A percentile compares a stretch with the other conserved stretches of the same genome.
Evolutionary conservation across 2,329 filamentous ascomycete species (phyloP).

Genomic region (Fusarium subglutinans): DNA sequence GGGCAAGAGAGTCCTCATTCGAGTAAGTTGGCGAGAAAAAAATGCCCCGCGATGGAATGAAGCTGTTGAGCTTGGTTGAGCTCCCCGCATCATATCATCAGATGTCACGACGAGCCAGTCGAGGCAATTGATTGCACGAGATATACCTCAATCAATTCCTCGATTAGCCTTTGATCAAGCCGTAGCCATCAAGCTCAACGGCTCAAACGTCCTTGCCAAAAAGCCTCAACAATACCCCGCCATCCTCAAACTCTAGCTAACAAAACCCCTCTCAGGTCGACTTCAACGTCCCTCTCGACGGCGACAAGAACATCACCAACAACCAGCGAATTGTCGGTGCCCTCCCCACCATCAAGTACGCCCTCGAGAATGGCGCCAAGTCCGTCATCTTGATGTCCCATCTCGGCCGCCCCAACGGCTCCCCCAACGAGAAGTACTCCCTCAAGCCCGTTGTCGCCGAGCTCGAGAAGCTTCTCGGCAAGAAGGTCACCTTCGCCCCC

Average conservation of each 20-base stretch:
- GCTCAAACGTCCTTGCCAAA: background rate
- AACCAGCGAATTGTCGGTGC: slow-evolving; percentile 98
- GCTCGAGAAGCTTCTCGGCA: slow-evolving; percentile 89
- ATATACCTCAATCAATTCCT: background rate
- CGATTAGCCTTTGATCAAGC: background rate
- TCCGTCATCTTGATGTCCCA: slow-evolving; percentile 98
- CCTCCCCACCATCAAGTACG: slow-evolving; percentile 94
- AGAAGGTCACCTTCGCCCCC: slow-evolving; percentile 85
- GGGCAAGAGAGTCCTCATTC: slow-evolving; percentile 97
- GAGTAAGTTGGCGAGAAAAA: slow-evolving; percentile 67
- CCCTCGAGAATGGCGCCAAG: slow-evolving; percentile 89
- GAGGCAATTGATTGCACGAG: background rate
- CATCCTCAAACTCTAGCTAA: slow-evolving; percentile 32
- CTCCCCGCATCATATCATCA: slow-evolving; percentile 16
- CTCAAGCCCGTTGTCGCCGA: slow-evolving; percentile 90
- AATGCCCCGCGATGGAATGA: slow-evolving; percentile 45
- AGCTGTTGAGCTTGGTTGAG: slow-evolving; percentile 19
- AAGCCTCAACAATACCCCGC: slow-evolving; percentile 19
- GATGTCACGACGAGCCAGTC: background rate
- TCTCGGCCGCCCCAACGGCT: slow-evolving; percentile 93
- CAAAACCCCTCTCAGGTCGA: slow-evolving; percentile 73
- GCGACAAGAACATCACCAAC: slow-evolving; percentile 94
- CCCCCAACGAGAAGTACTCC: slow-evolving; percentile 91
- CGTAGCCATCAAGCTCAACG: background rate
- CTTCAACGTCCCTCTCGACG: slow-evolving; percentile 99